Conservation (phyloP, 495 filamentous ascomycete species). For the Podospora didyma region DNA sequence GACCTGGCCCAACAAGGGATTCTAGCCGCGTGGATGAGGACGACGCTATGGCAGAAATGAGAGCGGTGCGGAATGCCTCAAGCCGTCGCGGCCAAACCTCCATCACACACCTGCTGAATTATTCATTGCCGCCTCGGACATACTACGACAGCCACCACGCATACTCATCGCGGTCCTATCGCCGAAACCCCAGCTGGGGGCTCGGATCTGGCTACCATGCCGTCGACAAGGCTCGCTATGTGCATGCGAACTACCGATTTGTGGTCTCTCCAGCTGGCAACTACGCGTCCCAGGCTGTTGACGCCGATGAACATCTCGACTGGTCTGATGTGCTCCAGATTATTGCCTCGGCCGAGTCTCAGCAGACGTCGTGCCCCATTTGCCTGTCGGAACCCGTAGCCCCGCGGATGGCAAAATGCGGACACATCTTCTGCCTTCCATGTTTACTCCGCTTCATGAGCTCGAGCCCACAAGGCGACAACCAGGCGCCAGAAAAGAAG, state of each 20-base stretch:
- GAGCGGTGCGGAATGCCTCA: conserved; percentile 76
- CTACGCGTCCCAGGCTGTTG: conserved; percentile 74
- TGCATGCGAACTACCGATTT: conserved; percentile 97
- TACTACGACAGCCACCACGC: conserved; percentile 52
- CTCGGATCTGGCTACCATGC: conserved; percentile 88
- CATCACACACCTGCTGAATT: conserved; percentile 95
- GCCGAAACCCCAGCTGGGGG: conserved; percentile 74
- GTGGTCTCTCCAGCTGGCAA: conserved; percentile 79
- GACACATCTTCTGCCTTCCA: conserved; percentile 94
- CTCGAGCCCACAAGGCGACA: conserved; percentile 63
- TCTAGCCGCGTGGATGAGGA: conserved; percentile 49
- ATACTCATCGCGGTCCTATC: conserved; percentile 45
- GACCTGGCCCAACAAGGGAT: conserved; percentile 27
- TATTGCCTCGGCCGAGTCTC: conserved; percentile 82
- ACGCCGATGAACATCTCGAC: conserved; percentile 87
- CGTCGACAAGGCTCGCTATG: conserved; percentile 87
- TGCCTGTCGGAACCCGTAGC: conserved; percentile 88
- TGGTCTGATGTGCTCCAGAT: conserved; percentile 91
- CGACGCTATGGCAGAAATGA: conserved; percentile 79
- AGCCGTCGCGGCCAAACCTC: conserved; percentile 90
- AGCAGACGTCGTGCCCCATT: conserved; percentile 85
- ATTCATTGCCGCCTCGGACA: conserved; percentile 74
- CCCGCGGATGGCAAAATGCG: conserved; percentile 95
- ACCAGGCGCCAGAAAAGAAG: conserved; percentile 57
- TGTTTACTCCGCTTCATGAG: conserved; percentile 97